These are phyloP conservation scores for Barnettozyma siamensis DNA, from an alignment of 805 yeast genomes.

Conservation along the genomic window DNA sequence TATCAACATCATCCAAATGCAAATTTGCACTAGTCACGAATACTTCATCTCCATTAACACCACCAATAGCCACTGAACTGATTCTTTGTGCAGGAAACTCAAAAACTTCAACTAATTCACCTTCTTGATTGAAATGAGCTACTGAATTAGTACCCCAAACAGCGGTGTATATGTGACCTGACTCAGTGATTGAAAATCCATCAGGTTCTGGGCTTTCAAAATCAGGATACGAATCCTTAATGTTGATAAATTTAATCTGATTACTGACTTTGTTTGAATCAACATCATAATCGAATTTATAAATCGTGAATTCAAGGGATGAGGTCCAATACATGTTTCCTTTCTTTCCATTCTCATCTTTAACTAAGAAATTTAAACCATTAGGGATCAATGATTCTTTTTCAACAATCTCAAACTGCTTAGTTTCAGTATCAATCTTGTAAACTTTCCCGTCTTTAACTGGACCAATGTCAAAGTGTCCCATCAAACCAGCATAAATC, in stretches of 20 bases:
- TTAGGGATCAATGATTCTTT: slow-evolving; percentile 48
- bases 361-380: slow-evolving; percentile 56
- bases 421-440: slow-evolving; percentile 32
- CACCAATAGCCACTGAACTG: slow-evolving; percentile 54
- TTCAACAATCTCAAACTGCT: slow-evolving; percentile 27
- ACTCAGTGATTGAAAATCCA: slow-evolving; percentile 58
- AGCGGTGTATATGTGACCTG: slow-evolving; percentile 54
- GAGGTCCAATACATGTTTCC: slow-evolving; percentile 48
- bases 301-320: slow-evolving; percentile 41
- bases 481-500: slow-evolving; percentile 80
- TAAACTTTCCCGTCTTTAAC: slow-evolving; percentile 48
- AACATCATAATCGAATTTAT: slow-evolving; percentile 40
- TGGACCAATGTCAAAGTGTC: slow-evolving; percentile 39
- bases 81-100: slow-evolving; percentile 54
- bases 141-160: slow-evolving; percentile 59
- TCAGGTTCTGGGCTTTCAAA: slow-evolving; percentile 62
- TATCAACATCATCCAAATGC: slow-evolving; percentile 36
- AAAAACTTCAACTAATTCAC: slow-evolving; percentile 45
- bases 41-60: slow-evolving; percentile 41
- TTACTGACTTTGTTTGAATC: slow-evolving; percentile 32
- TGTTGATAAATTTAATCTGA: slow-evolving; percentile 34
- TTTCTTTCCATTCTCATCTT: slow-evolving; percentile 24
- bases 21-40: slow-evolving; percentile 64
- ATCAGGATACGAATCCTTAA: slow-evolving; percentile 23
- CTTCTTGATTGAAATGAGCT: slow-evolving; percentile 43